Evolutionary conservation across 257 asterid species (phyloP).

Genomic region (Solanum ossicruentum): DNA sequence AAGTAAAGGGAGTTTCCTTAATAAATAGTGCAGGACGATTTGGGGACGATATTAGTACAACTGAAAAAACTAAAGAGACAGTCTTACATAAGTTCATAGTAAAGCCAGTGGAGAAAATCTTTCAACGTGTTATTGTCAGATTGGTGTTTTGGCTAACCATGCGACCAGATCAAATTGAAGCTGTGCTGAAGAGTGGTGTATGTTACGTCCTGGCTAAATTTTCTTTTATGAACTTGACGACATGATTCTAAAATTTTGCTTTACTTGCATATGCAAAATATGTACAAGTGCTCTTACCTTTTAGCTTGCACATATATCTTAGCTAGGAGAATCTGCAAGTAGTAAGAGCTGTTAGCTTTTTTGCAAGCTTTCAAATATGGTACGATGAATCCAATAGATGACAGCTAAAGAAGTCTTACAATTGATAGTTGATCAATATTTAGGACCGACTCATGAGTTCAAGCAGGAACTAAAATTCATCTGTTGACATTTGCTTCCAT

Average conservation of each 20-base stretch:
- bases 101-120: slow-evolving; percentile 56
- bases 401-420: background rate
- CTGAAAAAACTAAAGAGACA: slow-evolving; percentile 37
- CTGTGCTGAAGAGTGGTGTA: slow-evolving; percentile 74
- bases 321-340: background rate
- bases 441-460: background rate
- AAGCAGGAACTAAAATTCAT: background rate
- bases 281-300: background rate
- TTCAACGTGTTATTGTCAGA: slow-evolving; percentile 74
- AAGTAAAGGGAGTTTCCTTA: slow-evolving; percentile 63
- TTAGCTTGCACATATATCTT: background rate
- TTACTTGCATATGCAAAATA: background rate
- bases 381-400: background rate
- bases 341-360: background rate
- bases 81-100: slow-evolving; percentile 31
- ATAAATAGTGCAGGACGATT: slow-evolving; percentile 81
- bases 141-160: slow-evolving; percentile 88
- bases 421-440: background rate
- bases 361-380: background rate
- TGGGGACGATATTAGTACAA: slow-evolving; percentile 33
- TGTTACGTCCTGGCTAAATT: background rate
- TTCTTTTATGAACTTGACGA: background rate
- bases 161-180: slow-evolving; percentile 73
- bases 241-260: background rate
- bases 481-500: background rate